Conservation (phyloP, 441 rosid genomes). For the Viola pubescens region DNA sequence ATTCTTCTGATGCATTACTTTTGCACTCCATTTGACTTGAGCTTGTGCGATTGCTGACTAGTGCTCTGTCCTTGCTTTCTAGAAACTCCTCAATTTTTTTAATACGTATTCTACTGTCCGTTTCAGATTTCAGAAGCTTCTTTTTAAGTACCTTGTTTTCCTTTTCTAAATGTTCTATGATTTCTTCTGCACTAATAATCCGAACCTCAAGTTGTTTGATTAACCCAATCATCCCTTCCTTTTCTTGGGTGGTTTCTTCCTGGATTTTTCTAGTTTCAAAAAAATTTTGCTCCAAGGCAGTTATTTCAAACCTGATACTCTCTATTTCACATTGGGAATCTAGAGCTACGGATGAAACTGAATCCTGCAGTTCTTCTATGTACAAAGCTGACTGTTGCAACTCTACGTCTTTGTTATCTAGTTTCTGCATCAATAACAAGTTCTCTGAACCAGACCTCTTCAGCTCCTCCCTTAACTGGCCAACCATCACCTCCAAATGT, state of each 20-base stretch:
- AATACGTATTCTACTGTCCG: slow-evolving; percentile 24
- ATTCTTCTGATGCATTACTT: slow-evolving; percentile 21
- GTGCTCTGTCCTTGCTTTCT: slow-evolving; percentile 24
- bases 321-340: slow-evolving; percentile 80
- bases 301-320: slow-evolving; percentile 68
- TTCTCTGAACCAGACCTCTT: slow-evolving; percentile 40
- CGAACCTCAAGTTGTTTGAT: slow-evolving; percentile 36
- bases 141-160: slow-evolving; percentile 46
- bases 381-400: slow-evolving; percentile 37
- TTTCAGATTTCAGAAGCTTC: slow-evolving; percentile 33
- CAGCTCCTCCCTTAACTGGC: slow-evolving; percentile 42
- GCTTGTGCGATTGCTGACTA: slow-evolving; percentile 17
- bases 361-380: slow-evolving; percentile 66
- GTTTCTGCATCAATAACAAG: slow-evolving; percentile 39
- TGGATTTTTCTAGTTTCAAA: slow-evolving; percentile 37
- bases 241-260: slow-evolving; percentile 41
- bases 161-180: slow-evolving; percentile 26
- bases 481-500: slow-evolving; percentile 33
- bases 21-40: slow-evolving; percentile 26
- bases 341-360: slow-evolving; percentile 42
- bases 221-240: slow-evolving; percentile 26
- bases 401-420: slow-evolving; percentile 56
- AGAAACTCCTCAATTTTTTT: slow-evolving; percentile 36
- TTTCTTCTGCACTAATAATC: slow-evolving; percentile 29
- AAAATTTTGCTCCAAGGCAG: slow-evolving; percentile 46